Evolutionary conservation across 192 early-diverging fungal species (phyloP), one percentile per base, ranked within the genome.

Genomic region (Entrophospora sp.): DNA sequence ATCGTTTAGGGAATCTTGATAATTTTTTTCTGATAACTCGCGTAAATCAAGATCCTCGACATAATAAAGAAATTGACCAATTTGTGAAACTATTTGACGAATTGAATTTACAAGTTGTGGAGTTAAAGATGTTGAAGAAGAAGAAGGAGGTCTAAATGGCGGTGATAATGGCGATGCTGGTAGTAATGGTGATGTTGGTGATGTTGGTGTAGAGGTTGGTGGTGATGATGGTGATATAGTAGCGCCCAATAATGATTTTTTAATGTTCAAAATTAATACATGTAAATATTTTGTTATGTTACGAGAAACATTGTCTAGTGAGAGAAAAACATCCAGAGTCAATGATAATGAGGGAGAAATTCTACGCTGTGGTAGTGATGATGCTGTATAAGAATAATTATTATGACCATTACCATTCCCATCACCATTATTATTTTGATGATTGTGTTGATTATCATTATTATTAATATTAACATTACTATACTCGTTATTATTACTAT

Each of bases 21-120:
- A 42, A 32, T 49, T 42, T 20, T 52, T 34, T 43, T 55, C 38
- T 5, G 71, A 64, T 35, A 73, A 71, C 35, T 71, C 55, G n/a
- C n/a, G n/a, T 7, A 77, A 61, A 52, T 55, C 60, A n/a, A 68
- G 63, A 43, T 67, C 53, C 36, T 77, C 71, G 37, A 68, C 61
- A 44, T 73, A 44, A 16, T 69, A 69, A 71, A 77, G 63, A 71
- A 77, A 55, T 69, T 70, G 63, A 64, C 71, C 30, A 67, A 64
- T 27, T 69, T 64, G 66, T 36, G 67, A 56, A 70, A 64, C 37
- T 71, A 53, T 36, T 64, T 71, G 45, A 53, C 66, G 37, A 66
- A 66, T 53, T 69, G 73, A 72, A 10, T 69, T 62, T n/a, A 77
- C 65, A 12, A 77, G 45, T 42, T 73, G 75, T 1, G 70, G 28